Base-by-base conservation (phyloP, 2,329 filamentous ascomycete genomes). In the Aspergillus ustus region DNA sequence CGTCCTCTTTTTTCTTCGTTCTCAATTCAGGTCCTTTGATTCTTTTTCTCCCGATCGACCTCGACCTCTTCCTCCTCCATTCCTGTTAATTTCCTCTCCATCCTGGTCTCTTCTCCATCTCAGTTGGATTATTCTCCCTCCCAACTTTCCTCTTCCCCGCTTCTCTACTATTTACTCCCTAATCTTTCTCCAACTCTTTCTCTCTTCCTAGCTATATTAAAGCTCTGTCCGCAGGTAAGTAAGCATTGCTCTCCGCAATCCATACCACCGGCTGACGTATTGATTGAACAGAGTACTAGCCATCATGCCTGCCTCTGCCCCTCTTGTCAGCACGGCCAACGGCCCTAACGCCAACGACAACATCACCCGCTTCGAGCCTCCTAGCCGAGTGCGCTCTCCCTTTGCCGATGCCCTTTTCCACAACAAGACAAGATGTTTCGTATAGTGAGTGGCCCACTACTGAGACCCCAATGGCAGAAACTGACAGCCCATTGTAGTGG, bases 351-450 rank as follows among this genome's bases (percentile, higher is more conserved):
- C 92, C 81, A 97, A 99, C 85, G 95, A 99, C 85, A 98, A 98
- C 85, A 98, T 99, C 83, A 90, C 91, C 81, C 93, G 95, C 73
- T 99, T 99, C 81, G 87, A 89, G 73, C 92, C 94, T 74, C 92
- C 95, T 71, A 97, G 92, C 84, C 89, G 95, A 76, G 92, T 93
- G 67, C 81, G 96, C 83, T 97, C 91, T 85, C 95, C 95, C 71
- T 89, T 92, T 70, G 85, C 88, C 75, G 92, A 97, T 82, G 91
- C 91, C 66, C 92, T 99, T 77, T 99, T 98, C 89, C 95, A 95
- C 87, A 89, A 93, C 83, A 99, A 98, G 91, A 98, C 95, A 79
- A 87, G 95, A 94, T 98, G 95, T 86, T 96, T 99, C 80, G 95
- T 99, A 82, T 99, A 99, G 86, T 89, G 81, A 83, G 86, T 81